phyloP scores from a whole-genome alignment of 768 basidiomycete genomes.

The Lentinula edodes region DNA sequence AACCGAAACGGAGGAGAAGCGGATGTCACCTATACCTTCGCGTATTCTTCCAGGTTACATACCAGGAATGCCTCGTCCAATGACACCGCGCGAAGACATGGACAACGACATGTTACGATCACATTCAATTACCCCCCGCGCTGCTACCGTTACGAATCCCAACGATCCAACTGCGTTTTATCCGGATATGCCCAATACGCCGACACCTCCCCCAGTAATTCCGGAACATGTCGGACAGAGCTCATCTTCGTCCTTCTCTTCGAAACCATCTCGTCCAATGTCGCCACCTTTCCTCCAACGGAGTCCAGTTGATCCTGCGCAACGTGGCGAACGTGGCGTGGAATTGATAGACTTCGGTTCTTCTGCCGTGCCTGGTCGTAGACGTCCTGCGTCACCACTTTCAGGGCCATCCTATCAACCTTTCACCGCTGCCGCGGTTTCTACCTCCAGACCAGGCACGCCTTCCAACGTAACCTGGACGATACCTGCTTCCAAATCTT shows the following conservation, averaged over 20 bases:
- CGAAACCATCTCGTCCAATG: constrained; percentile 38
- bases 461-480: constrained; percentile 80
- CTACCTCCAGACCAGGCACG: constrained; percentile 53
- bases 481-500: constrained; percentile 22
- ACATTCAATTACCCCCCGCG: constrained; percentile 76
- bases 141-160: constrained; percentile 54
- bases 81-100: constrained; percentile 74
- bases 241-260: constrained; percentile 47
- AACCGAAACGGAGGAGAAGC: constrained; percentile 42
- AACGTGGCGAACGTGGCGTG: constrained; percentile 27
- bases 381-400: constrained; percentile 71
- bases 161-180: constrained; percentile 29
- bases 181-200: constrained; percentile 18
- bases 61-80: constrained; percentile 86
- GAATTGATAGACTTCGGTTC: constrained; percentile 43
- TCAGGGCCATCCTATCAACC: constrained; percentile 57
- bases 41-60: constrained; percentile 76
- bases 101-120: constrained; percentile 69
- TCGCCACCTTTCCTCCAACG: constrained; percentile 56
- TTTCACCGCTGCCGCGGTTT: constrained; percentile 45
- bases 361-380: constrained; percentile 42
- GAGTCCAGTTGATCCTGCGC: constrained; percentile 44
- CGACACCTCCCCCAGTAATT: constrained; percentile 9
- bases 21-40: constrained; percentile 58
- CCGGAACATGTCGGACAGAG: constrained; percentile 43